These are phyloP conservation scores for Cystobasidium sp. DNA, from an alignment of 1,284 basidiomycete genomes.

Conservation along the genomic window DNA sequence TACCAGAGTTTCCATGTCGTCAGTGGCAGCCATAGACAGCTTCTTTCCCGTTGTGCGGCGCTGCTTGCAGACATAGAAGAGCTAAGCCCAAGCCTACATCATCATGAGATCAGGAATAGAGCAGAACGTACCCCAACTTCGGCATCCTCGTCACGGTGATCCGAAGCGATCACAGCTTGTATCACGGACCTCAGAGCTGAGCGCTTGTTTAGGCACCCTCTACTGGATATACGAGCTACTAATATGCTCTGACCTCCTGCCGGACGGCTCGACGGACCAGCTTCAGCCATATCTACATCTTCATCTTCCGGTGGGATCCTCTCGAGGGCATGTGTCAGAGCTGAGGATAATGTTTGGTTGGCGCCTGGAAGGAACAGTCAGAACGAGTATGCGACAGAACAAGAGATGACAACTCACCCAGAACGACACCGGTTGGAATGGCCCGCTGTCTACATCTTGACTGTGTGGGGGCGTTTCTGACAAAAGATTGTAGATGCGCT, in stretches of 20 bases:
- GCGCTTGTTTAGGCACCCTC: constrained; percentile 35
- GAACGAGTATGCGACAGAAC: neutral
- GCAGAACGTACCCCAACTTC: neutral
- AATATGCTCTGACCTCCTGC: neutral
- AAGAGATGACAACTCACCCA: constrained; percentile 10
- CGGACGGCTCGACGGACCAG: neutral
- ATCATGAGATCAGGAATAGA: neutral
- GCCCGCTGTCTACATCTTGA: neutral
- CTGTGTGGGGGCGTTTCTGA: constrained; percentile 7
- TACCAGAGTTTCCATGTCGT: constrained; percentile 35
- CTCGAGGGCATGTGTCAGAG: neutral
- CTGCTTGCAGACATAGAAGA: neutral
- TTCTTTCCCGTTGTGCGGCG: constrained; percentile 22
- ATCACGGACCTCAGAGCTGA: constrained; percentile 19
- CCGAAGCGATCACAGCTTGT: constrained; percentile 19
- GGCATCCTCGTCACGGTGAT: neutral
- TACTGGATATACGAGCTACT: constrained; percentile 28
- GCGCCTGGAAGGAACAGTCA: constrained; percentile 13
- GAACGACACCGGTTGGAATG: constrained; percentile 27
- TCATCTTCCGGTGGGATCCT: neutral
- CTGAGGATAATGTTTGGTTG: constrained; percentile 20
- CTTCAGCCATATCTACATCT: neutral
- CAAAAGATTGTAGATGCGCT: constrained; percentile 24
- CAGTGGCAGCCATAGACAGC: constrained; percentile 20
- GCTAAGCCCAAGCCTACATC: neutral